Conservation (phyloP, 352 stramenopile genomes). For the Phytophthora rubi region DNA sequence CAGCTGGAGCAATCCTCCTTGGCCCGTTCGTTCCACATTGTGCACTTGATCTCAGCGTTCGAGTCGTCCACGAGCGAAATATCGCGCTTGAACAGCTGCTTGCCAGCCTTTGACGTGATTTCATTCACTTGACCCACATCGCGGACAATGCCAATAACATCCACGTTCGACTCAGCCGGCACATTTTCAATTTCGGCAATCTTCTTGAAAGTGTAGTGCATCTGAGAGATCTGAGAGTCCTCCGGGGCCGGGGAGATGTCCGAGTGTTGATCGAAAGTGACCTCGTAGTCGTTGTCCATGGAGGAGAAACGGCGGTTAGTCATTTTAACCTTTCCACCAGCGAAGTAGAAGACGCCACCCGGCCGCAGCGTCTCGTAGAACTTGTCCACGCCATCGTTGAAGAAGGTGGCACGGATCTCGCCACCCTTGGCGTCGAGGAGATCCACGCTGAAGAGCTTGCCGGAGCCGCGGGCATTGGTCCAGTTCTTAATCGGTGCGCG, state of each 20-base stretch:
- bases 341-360: conserved; percentile 95
- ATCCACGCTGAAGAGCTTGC: conserved; percentile 96
- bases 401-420: conserved; percentile 98
- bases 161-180: conserved; percentile 89
- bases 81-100: conserved; percentile 97
- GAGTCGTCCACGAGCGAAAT: conserved; percentile 97
- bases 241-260: conserved; percentile 94
- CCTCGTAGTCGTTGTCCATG: conserved; percentile 97
- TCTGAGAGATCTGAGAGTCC: conserved; percentile 89
- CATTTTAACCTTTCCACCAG: conserved; percentile 95
- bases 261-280: conserved; percentile 97
- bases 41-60: conserved; percentile 95
- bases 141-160: conserved; percentile 97
- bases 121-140: conserved; percentile 89
- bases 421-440: conserved; percentile 95
- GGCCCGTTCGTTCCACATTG: conserved; percentile 95
- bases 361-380: conserved; percentile 94
- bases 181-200: conserved; percentile 93
- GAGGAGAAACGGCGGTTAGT: conserved; percentile 98
- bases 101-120: conserved; percentile 95
- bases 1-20: conserved; percentile 85
- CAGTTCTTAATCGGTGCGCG: conserved; percentile 96
- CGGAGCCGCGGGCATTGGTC: conserved; percentile 96
- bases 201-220: conserved; percentile 94
- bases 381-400: conserved; percentile 98